A percentile compares a stretch with the other conserved stretches of the same genome.
Conservation (phyloP, 163 green algal genomes). For the Coccomyxa subellipsoidea region DNA sequence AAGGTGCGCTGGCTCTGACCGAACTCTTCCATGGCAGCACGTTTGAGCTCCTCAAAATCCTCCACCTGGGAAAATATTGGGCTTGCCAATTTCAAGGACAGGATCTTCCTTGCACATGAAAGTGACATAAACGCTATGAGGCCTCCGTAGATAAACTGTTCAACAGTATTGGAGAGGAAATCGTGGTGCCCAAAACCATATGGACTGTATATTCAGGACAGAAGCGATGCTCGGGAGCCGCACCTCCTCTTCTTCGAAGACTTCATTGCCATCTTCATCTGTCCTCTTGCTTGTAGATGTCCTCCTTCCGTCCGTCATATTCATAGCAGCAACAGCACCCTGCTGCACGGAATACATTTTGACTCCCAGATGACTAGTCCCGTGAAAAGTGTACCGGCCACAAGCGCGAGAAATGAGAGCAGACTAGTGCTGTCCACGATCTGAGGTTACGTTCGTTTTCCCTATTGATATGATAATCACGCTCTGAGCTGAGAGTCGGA, state of each 20-base stretch:
- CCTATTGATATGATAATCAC: not conserved
- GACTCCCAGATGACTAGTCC: not conserved
- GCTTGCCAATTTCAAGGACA: no score
- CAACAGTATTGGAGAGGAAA: not conserved
- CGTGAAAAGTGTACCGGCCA: no score
- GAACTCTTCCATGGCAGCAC: not conserved
- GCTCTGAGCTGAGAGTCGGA: not conserved
- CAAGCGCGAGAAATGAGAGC: not conserved
- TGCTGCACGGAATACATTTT: not conserved
- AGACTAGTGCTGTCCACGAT: not conserved
- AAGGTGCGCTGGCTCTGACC: not conserved
- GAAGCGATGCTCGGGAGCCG: not conserved
- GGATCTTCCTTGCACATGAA: no score
- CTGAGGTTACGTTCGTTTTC: not conserved
- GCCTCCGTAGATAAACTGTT: not conserved
- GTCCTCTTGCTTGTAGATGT: not conserved
- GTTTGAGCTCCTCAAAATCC: not conserved
- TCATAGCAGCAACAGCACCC: not conserved
- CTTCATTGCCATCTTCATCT: not conserved
- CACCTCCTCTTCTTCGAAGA: conserved; percentile 1
- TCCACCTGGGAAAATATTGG: not conserved
- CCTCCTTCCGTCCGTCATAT: not conserved
- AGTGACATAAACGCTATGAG: no score
- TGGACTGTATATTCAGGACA: not conserved
- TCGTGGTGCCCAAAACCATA: not conserved